Evolutionary conservation across 768 basidiomycete genomes (phyloP).

Genomic region (Tulasnella sp.): DNA sequence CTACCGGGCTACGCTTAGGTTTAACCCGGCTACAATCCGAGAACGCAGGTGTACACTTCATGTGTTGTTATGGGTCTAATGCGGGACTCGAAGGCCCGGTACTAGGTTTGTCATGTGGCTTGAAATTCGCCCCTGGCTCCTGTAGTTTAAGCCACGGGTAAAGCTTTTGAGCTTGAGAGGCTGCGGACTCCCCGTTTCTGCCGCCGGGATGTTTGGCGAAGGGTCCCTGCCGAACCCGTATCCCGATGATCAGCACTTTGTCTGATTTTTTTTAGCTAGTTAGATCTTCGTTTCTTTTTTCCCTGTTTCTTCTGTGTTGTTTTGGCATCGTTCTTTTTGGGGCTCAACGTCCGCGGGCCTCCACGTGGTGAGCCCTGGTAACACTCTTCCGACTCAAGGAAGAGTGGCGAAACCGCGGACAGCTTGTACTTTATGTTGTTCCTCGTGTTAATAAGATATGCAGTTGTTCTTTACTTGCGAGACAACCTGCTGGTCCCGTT

Average conservation of each 20-base stretch:
- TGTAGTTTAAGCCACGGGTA: not conserved
- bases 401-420: constrained; percentile 9
- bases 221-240: not conserved
- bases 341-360: not conserved
- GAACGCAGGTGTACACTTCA: not conserved
- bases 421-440: not conserved
- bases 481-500: too few species aligned
- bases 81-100: not conserved
- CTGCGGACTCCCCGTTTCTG: not conserved
- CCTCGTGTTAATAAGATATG: too few species aligned
- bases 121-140: not conserved
- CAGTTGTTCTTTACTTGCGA: too few species aligned
- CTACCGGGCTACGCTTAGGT: not conserved
- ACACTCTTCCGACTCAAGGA: not conserved
- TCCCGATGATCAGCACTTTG: not conserved
- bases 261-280: too few species aligned
- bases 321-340: not conserved
- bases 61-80: not conserved
- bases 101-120: not conserved
- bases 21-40: not conserved
- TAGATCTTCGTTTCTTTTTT: not conserved
- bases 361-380: constrained; percentile 12
- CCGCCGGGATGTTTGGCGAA: not conserved
- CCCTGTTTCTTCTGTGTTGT: not conserved
- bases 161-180: not conserved